Evolutionary conservation across 768 basidiomycete species (phyloP).

Genomic region (Saitozyma podzolica): DNA sequence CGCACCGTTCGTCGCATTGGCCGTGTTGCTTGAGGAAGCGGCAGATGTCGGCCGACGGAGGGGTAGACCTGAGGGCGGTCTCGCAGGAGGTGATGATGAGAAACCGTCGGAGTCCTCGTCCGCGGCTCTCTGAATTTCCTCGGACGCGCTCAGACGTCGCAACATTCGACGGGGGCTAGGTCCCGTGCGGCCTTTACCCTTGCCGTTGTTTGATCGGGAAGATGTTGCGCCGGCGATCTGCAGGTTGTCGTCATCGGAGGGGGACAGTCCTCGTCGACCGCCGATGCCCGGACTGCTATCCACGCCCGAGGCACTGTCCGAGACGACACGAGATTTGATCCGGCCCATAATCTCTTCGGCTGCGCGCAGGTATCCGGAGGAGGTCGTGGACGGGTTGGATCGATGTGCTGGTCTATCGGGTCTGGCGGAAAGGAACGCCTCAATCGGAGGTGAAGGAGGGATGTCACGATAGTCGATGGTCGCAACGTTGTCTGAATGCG

Average conservation of each 20-base stretch:
- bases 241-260: too few relatives aligned
- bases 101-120: conserved; percentile 46
- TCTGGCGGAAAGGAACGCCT: not conserved
- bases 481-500: conserved; percentile 10
- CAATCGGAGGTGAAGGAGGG: conserved; percentile 35
- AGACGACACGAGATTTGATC: conserved; percentile 59
- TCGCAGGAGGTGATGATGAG: too few relatives aligned
- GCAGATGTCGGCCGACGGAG: too few relatives aligned
- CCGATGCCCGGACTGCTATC: conserved; percentile 16
- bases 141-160: conserved; percentile 54
- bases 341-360: conserved; percentile 81
- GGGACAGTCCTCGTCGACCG: not conserved
- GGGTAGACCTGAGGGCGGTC: too few relatives aligned
- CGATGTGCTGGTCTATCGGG: conserved; percentile 20
- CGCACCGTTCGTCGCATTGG: too few relatives aligned
- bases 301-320: conserved; percentile 34
- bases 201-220: too few relatives aligned
- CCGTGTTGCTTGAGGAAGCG: too few relatives aligned
- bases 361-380: conserved; percentile 65
- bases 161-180: conserved; percentile 57
- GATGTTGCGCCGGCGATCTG: too few relatives aligned
- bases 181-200: conserved; percentile 31
- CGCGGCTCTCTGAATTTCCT: conserved; percentile 56
- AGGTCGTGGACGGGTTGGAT: conserved; percentile 45
- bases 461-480: conserved; percentile 26